These are phyloP conservation scores for Alternaria alternata DNA, from an alignment of 2,329 filamentous ascomycete species.

Conservation along the genomic window DNA sequence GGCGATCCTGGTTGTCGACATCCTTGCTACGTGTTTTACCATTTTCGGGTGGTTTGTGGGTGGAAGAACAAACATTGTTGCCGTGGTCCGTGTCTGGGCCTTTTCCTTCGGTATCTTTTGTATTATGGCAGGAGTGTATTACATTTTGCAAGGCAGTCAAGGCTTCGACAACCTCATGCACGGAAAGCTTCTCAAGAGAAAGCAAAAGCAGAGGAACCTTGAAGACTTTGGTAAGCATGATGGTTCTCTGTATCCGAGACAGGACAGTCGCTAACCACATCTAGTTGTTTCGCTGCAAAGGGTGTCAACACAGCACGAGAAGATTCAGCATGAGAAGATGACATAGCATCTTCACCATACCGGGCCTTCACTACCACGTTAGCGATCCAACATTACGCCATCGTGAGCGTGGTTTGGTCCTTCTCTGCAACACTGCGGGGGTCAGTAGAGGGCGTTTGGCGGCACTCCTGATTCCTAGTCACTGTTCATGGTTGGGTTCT, in stretches of 20 bases:
- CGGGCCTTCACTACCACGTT: background rate
- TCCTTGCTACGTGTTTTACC: conserved; percentile 85
- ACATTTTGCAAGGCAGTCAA: conserved; percentile 79
- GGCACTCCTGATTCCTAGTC: background rate
- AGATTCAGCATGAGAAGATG: conserved; percentile 80
- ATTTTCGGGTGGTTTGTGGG: conserved; percentile 83
- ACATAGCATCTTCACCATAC: conserved; percentile 60
- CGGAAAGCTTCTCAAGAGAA: conserved; percentile 83
- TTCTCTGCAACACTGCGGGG: background rate
- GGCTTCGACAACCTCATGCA: conserved; percentile 95
- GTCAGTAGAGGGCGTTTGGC: background rate
- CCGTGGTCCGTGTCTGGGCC: conserved; percentile 88
- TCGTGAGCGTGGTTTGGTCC: background rate
- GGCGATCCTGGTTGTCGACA: conserved; percentile 82
- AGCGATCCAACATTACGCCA: background rate
- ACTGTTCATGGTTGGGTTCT: background rate
- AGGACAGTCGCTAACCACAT: conserved; percentile 57
- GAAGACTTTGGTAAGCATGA: conserved; percentile 83
- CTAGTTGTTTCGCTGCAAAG: conserved; percentile 87
- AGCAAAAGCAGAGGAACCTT: conserved; percentile 81
- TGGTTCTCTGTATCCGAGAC: background rate
- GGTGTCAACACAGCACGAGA: conserved; percentile 91
- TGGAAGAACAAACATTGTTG: conserved; percentile 77
- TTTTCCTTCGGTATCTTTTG: conserved; percentile 92
- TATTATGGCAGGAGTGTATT: conserved; percentile 79